Conservation (phyloP, 1,284 basidiomycete species). For the Apiotrichum mycotoxinovorans region DNA sequence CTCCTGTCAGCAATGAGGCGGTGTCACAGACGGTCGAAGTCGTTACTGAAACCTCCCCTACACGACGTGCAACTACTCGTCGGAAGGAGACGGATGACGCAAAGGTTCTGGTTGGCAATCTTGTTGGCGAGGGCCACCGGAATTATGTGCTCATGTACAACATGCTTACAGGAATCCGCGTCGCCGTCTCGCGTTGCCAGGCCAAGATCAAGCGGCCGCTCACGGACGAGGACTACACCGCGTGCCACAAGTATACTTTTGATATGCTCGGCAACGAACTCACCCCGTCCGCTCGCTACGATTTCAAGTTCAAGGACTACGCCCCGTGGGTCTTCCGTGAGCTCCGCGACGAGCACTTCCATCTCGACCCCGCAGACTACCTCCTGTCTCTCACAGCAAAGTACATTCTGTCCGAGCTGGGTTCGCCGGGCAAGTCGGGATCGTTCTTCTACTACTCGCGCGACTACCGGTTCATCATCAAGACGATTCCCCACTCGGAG, state of each 20-base stretch:
- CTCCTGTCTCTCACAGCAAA: constrained; percentile 92
- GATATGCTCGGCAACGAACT: constrained; percentile 99
- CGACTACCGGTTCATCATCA: constrained; percentile 99
- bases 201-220: constrained; percentile 86
- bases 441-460: constrained; percentile 99
- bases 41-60: constrained; percentile 40
- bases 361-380: constrained; percentile 95
- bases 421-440: constrained; percentile 97
- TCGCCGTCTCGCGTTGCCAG: constrained; percentile 90
- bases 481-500: constrained; percentile 91
- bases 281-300: constrained; percentile 84
- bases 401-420: constrained; percentile 96
- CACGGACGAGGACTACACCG: constrained; percentile 80
- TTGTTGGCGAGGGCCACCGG: constrained; percentile 94
- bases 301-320: constrained; percentile 97
- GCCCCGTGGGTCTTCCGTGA: constrained; percentile 97
- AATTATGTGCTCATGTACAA: constrained; percentile 99
- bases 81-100: constrained; percentile 41
- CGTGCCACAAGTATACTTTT: constrained; percentile 93
- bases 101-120: constrained; percentile 79
- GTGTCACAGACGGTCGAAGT: constrained; percentile 51
- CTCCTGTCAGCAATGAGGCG: background rate
- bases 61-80: constrained; percentile 2
- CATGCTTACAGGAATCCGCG: constrained; percentile 97
- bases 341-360: constrained; percentile 88